Evolutionary conservation across 177 flowering plant species (phyloP), one percentile per base, ranked within the genome.

Genomic region (Tripterygium wilfordii): DNA sequence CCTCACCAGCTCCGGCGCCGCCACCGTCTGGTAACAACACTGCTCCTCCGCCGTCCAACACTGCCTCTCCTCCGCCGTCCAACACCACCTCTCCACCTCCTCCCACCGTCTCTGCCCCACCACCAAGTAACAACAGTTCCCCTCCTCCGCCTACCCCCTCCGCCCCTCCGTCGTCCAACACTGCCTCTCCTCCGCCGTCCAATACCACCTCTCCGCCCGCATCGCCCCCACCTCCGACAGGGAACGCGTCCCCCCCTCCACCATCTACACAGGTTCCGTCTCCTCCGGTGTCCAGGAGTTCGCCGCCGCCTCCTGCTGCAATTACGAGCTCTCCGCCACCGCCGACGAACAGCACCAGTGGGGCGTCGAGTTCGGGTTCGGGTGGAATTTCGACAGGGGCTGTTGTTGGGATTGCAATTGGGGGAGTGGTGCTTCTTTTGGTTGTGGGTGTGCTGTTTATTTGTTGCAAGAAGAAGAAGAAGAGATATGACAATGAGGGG

Each of bases 391-490:
- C 78, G 9, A 63, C 76, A 1, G 78, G 75, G 7, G 17, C 70
- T 6, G 72, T 80, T 2, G 78, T 77, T 3, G 88, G 83, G 18
- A 65, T 81, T n/a, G 91, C 85, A 3, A 50, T 78, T 7, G 91
- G 75, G 0, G 83, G 76, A 3, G 72, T 78, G 21, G 56, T 36
- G 35, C 36, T 72, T 17, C 58, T 83, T 17, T 56, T 65, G 23
- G 53, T 74, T 41, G 30, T 78, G 17, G 69, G 55, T 36, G 9
- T 83, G 37, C 12, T 78, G 41, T 80, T 54, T 51, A 10, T 83
- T 1, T 80, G 68, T 42, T 78, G 78, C 39, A 72, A 45, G 63
- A 84, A 70, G 78, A 80, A 77, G 74, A 81, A 38, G 62, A 75
- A 72, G 31, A 61, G 81, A 51, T 26, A 52, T 21, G 25, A 49